Evolutionary conservation across 2,329 filamentous ascomycete genomes (phyloP), one percentile per base, ranked within the genome.

Genomic region (Penicillium sp.): DNA sequence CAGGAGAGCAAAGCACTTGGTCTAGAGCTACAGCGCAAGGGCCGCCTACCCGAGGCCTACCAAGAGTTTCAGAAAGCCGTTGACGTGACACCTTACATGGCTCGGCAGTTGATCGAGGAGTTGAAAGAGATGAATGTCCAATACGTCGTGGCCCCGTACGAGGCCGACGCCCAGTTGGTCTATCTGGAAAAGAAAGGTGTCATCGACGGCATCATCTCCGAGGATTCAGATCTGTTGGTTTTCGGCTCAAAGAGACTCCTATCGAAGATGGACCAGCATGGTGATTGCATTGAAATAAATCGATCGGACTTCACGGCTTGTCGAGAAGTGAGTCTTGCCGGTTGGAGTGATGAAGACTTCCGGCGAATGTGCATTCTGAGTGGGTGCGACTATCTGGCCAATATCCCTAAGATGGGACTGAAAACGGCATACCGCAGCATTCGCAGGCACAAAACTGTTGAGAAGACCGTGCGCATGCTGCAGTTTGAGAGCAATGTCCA

Each of bases 21-120:
- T 1, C 70, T 91, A 50, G 88, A 93, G 62, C 73, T 96, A 9
- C 75, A 95, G 48, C 84, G 84, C 51, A 85, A 90, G 32, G 91
- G 93, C 27, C 90, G 91, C 65, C 77, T 80, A 1, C 78, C 85
- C 0, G 86, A 91, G 62, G 93, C 93, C 8, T 82, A 90, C 48
- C 76, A 84, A 39, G 90, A 97, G 68, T 80, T 97, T 48, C 91
- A 97, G 65, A 98, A 97, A 67, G 87, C 90, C 39, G 86, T 97
- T 51, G 93, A 98, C 67, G 84, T 98, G 34, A 97, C 93, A 1
- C 91, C 94, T 2, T 84, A 93, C 61, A 98, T 98, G 94, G 93
- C 93, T 6, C 82, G 88, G 5, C 79, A 87, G 56, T 73, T 97
- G 45, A 98, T 98, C 49, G 90, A 96, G 57, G 88, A 95, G 66